Percentiles rank a stretch among this genome's conserved stretches.
These are phyloP conservation scores for Sphaerulina populicola DNA, from an alignment of 2,329 filamentous ascomycete genomes.

Conservation along the genomic window DNA sequence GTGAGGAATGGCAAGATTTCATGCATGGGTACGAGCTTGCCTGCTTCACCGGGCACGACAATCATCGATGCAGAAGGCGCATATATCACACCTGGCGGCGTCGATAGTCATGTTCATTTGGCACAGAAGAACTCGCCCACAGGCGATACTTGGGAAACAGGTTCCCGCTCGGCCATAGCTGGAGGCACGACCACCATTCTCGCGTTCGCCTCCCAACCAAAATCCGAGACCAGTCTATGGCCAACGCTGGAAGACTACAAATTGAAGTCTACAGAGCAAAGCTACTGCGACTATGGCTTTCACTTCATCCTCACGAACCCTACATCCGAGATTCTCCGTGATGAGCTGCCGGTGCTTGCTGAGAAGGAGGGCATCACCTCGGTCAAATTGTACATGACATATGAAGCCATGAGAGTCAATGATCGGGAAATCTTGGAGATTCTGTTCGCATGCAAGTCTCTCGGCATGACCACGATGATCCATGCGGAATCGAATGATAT, in stretches of 20 bases:
- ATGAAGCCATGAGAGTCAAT: slow-evolving; percentile 43
- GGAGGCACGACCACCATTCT: slow-evolving; percentile 54
- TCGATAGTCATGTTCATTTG: slow-evolving; percentile 46
- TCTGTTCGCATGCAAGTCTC: slow-evolving; percentile 40
- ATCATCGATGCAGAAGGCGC: slow-evolving; percentile 42
- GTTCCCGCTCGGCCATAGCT: slow-evolving; percentile 49
- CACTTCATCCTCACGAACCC: slow-evolving; percentile 47
- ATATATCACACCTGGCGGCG: slow-evolving; percentile 42
- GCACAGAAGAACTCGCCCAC: slow-evolving; percentile 40
- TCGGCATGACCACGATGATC: slow-evolving; percentile 44
- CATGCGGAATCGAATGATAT: slow-evolving; percentile 45
- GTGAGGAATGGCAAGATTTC: slow-evolving; percentile 42
- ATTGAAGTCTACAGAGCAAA: slow-evolving; percentile 37
- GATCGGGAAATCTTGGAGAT: slow-evolving; percentile 47
- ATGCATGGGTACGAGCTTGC: slow-evolving; percentile 38
- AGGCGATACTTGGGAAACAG: slow-evolving; percentile 42
- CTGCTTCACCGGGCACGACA: slow-evolving; percentile 29
- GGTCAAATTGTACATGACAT: slow-evolving; percentile 49
- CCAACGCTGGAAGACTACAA: slow-evolving; percentile 44
- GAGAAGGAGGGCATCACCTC: slow-evolving; percentile 40
- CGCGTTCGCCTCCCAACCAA: slow-evolving; percentile 49
- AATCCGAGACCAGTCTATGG: slow-evolving; percentile 40
- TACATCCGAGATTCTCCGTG: slow-evolving; percentile 33
- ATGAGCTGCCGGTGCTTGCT: slow-evolving; percentile 38
- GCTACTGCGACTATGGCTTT: slow-evolving; percentile 51